A percentile compares a stretch with the other conserved stretches of the same genome.
These are phyloP conservation scores for Ophiognomonia clavigignenti-juglandacearum DNA, from an alignment of 2,329 filamentous ascomycete species.

Conservation along the genomic window DNA sequence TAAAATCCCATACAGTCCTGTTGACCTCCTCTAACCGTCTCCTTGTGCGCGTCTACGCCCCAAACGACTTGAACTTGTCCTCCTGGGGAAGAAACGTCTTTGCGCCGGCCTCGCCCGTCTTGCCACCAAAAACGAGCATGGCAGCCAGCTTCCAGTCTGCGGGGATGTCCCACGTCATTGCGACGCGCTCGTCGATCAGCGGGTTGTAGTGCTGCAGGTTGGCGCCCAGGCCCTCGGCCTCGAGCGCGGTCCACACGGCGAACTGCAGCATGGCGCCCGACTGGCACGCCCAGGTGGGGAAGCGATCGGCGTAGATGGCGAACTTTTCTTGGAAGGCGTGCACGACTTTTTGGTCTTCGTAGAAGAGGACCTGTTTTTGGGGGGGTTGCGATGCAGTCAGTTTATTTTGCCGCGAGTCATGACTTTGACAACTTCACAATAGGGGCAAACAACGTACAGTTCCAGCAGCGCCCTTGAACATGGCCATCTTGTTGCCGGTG, in stretches of 20 bases:
- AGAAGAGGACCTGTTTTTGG: conserved; percentile 66
- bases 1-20: too few relatives aligned
- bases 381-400: background rate
- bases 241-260: conserved; percentile 74
- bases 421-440: background rate
- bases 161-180: conserved; percentile 65
- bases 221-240: conserved; percentile 77
- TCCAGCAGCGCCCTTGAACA: conserved; percentile 70
- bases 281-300: conserved; percentile 72
- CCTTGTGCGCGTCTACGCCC: conserved; percentile 42
- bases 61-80: conserved; percentile 62
- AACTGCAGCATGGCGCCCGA: conserved; percentile 79
- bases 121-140: conserved; percentile 79
- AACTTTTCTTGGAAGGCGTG: conserved; percentile 63
- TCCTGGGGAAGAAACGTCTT: conserved; percentile 63
- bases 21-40: too few relatives aligned
- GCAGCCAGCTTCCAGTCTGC: conserved; percentile 70
- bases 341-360: conserved; percentile 69
- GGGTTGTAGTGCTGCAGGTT: conserved; percentile 96
- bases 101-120: conserved; percentile 49
- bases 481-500: conserved; percentile 38
- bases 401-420: background rate
- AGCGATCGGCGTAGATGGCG: conserved; percentile 71
- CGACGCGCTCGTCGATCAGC: conserved; percentile 69
- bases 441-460: conserved; percentile 47